Evolutionary conservation across 306 rosid genomes (phyloP), one percentile per base, ranked within the genome.

Genomic region (Rosa lucieae): DNA sequence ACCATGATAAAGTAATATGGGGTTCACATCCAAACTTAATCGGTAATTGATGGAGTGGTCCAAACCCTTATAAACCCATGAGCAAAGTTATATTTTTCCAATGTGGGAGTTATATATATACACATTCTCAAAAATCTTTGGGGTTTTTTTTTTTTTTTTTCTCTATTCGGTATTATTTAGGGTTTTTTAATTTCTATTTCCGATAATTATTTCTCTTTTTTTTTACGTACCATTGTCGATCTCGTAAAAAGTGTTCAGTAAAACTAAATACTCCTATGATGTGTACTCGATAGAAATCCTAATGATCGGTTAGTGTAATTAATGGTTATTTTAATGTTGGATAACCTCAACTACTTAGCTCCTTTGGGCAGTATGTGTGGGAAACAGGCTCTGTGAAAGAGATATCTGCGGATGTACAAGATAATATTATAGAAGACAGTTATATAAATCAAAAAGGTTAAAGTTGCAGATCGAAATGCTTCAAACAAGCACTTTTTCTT

Each of bases 401-500:
- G 32, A 40, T 67, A 63, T 39, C 21, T 35, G 6, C 26, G 40
- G 29, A 20, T 40, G 49, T 40, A 40, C 49, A 67, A 39, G 21
- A 17, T 39, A 10, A 40, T 40, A 13, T 9, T 21, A 35, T 18
- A 67, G 47, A 67, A 40, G 26, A 66, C 70, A 67, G 14, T 37
- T 67, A 17, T 8, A 39, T 15, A 67, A 39, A 37, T 67, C 6
- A 20, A 56, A 75, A 6, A 62, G 39, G 70, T 47, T 62, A 76
- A 59, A 68, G 68, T 43, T 68, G 71, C 55, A 69, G 37, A 8
- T 67, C n/a, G 71, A 70, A 75, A 75, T 81, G 72, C 76, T 29
- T 68, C 80, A 61, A 74, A 75, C 12, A 20, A 67, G 44, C 72
- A 69, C 80, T 80, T 73, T 76, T 81, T 81, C 55, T 48, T 66